phyloP scores from a whole-genome alignment of 2,329 filamentous ascomycete species.

The Sarocladiaceae sp. region DNA sequence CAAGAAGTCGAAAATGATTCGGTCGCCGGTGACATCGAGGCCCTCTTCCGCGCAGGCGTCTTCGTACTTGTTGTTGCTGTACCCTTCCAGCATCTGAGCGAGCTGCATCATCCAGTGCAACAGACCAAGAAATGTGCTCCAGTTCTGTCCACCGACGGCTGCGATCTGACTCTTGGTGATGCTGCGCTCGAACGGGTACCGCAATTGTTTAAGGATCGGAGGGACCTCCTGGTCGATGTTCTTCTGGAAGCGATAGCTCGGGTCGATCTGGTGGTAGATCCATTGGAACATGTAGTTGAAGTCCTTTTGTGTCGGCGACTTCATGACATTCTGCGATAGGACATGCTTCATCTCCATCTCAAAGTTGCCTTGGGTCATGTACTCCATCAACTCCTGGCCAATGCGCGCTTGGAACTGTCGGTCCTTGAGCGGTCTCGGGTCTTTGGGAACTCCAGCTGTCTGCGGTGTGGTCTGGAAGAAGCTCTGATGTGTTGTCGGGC shows the following conservation, averaged over 20 bases:
- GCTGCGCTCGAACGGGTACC: slow-evolving; percentile 91
- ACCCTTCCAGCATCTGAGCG: slow-evolving; percentile 88
- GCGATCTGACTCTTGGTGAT: slow-evolving; percentile 96
- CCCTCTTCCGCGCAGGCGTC: slow-evolving; percentile 86
- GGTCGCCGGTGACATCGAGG: slow-evolving; percentile 81
- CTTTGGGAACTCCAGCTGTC: slow-evolving; percentile 75
- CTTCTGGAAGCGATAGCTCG: slow-evolving; percentile 88
- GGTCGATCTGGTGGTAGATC: slow-evolving; percentile 94
- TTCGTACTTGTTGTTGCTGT: slow-evolving; percentile 73
- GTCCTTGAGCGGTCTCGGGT: slow-evolving; percentile 83
- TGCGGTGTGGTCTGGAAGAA: slow-evolving; percentile 90
- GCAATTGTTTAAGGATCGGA: slow-evolving; percentile 83
- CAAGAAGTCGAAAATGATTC: slow-evolving; percentile 91
- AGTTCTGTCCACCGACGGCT: slow-evolving; percentile 94
- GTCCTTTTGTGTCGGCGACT: slow-evolving; percentile 95
- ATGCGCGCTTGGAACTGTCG: slow-evolving; percentile 75
- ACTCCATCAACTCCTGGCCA: slow-evolving; percentile 86
- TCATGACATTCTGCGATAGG: slow-evolving; percentile 85
- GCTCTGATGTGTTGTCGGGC: slow-evolving; percentile 74
- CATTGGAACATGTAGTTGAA: slow-evolving; percentile 98
- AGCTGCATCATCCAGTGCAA: slow-evolving; percentile 99
- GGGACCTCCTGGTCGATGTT: slow-evolving; percentile 94
- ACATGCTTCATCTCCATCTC: slow-evolving; percentile 97
- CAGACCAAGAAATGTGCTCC: slow-evolving; percentile 89
- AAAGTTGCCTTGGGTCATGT: slow-evolving; percentile 89